phyloP scores from a whole-genome alignment of 2,329 filamentous ascomycete genomes.

The Pseudogymnoascus sp. region DNA sequence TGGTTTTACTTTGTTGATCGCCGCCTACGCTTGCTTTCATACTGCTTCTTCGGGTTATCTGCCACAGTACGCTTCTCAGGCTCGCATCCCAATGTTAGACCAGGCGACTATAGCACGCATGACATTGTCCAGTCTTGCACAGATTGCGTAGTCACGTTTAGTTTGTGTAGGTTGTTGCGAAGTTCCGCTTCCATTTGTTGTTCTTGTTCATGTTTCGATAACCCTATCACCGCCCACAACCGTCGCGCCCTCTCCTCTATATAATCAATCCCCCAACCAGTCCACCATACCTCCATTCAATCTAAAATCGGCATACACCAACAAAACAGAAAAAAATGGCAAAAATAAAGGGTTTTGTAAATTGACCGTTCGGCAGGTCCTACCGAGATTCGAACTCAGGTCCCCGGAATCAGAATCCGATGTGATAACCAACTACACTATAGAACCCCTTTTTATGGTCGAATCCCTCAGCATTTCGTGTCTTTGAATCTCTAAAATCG shows the following conservation, averaged over 20 bases:
- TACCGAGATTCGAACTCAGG: conserved; percentile 2
- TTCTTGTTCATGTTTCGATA: not conserved
- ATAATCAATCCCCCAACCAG: not conserved
- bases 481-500: too few species aligned
- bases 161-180: not conserved
- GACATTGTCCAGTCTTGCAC: not conserved
- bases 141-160: not conserved
- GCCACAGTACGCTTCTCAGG: not conserved
- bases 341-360: not conserved
- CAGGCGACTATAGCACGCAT: not conserved
- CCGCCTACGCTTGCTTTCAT: too few species aligned
- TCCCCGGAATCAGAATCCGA: conserved; percentile 1
- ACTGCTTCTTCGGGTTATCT: not conserved
- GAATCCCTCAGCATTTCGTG: not conserved
- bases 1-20: not conserved
- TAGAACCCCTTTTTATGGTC: not conserved
- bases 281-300: not conserved
- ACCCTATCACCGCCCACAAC: not conserved
- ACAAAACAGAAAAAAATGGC: not conserved
- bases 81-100: not conserved
- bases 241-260: not conserved
- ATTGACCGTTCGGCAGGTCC: too few species aligned
- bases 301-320: not conserved
- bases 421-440: conserved; percentile 3
- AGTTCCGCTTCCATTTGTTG: not conserved